Evolutionary conservation across 805 yeast genomes (phyloP), one percentile per base, ranked within the genome.

Genomic region (Kodamaea kaohsiungensis): DNA sequence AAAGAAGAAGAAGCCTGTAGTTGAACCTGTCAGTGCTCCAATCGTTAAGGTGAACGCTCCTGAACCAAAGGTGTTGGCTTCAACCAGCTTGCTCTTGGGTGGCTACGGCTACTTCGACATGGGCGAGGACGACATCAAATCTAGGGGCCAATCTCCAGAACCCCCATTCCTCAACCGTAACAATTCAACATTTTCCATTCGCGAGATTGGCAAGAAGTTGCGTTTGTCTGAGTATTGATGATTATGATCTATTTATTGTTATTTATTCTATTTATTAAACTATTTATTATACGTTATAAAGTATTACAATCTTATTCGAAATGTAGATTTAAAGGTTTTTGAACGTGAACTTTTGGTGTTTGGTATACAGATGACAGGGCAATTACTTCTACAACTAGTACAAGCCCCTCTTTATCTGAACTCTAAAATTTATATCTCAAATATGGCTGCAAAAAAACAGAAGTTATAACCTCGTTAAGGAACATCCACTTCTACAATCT

Each of bases 171-270:
- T 68, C 59, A 65, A 69, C 53, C 68, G 75, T 56, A 62, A 66
- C 56, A 73, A 72, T 45, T 67, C 75, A 53, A 74, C 73, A 13
- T 72, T 73, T 57, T 69, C 80, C 12, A 63, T 79, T 37, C 65
- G 84, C 51, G 88, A 86, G 56, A 83, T 86, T 58, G 89, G 88
- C 46, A 79, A 85, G 63, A 86, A 86, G 67, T 68, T 86, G 57
- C 69, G 89, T 55, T 72, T 86, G 48, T 81, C 87, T 1, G 90
- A 86, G 64, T 85, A 85, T 59, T 86, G 67, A 65, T 8, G 27
- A n/a, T 15, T 22, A 53, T 42, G 50, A 48, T 42, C 48, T 49
- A 50, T 48, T 51, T 48, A 51, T 30, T 30, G 35, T 30, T 53
- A 53, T 56, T 53, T 53, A 51, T 54, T 50, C 25, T 48, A 48